phyloP scores from a whole-genome alignment of 768 basidiomycete species.

The Naganishia vaughanmartiniae region DNA sequence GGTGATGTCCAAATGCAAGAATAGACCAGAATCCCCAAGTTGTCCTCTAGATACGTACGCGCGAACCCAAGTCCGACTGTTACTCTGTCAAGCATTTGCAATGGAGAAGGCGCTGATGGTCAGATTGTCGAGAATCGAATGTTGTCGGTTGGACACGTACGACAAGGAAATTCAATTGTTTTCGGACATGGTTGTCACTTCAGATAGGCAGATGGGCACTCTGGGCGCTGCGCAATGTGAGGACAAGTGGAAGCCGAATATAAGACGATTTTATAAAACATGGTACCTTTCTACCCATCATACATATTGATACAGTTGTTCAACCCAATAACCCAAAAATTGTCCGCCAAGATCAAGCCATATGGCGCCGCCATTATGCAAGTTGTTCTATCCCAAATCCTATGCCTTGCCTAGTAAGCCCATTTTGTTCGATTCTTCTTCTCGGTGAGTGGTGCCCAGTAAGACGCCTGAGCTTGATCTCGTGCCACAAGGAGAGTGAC shows the following conservation, averaged over 20 bases:
- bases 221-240: no score
- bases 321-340: background rate
- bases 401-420: constrained; percentile 14
- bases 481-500: constrained; percentile 29
- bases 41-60: background rate
- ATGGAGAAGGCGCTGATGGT: no score
- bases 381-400: background rate
- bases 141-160: no score
- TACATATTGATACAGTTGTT: constrained; percentile 1
- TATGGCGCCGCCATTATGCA: background rate
- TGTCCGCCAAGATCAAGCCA: background rate
- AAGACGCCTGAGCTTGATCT: constrained; percentile 28
- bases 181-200: no score
- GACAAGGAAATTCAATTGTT: no score
- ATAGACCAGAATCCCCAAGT: constrained; percentile 43
- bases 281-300: constrained; percentile 1
- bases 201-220: no score
- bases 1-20: constrained; percentile 86
- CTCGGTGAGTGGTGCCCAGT: constrained; percentile 27
- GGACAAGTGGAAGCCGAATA: no score
- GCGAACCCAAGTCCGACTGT: background rate
- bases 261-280: background rate
- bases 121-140: no score
- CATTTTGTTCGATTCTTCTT: constrained; percentile 19
- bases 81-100: no score